These are phyloP conservation scores for Chrysochromulina parva DNA, from an alignment of 78 protist species.

Conservation along the genomic window DNA sequence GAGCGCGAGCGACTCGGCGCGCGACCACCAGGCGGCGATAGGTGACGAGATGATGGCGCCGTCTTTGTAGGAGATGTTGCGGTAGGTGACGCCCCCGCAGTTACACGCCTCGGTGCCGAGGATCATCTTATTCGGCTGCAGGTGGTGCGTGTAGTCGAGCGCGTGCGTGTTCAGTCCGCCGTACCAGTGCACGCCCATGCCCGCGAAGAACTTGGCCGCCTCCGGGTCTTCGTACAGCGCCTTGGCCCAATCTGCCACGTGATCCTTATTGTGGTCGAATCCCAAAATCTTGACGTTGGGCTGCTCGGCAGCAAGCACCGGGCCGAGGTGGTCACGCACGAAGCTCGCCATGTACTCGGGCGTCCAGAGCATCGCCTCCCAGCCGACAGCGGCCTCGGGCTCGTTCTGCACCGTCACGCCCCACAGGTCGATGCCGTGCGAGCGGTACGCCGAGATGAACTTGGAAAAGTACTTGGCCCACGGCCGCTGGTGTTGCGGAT, in stretches of 20 bases:
- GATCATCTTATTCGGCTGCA: conserved; percentile 16
- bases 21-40: not conserved
- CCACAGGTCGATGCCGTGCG: conserved; percentile 39
- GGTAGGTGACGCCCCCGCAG: conserved; percentile 11
- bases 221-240: conserved; percentile 1
- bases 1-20: not conserved
- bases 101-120: conserved; percentile 56
- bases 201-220: conserved; percentile 39
- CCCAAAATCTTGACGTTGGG: conserved; percentile 53
- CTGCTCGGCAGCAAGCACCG: conserved; percentile 23
- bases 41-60: no score
- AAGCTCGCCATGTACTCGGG: not conserved
- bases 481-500: not conserved
- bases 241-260: conserved; percentile 9
- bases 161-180: not conserved
- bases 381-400: conserved; percentile 25
- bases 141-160: not conserved
- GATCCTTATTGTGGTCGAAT: conserved; percentile 53
- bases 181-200: conserved; percentile 60
- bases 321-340: conserved; percentile 26
- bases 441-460: conserved; percentile 34
- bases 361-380: conserved; percentile 29
- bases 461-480: conserved; percentile 43
- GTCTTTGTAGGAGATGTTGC: no score
- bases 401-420: conserved; percentile 40